phyloP scores from a whole-genome alignment of 2,329 filamentous ascomycete species.

The Aureobasidium pullulans region DNA sequence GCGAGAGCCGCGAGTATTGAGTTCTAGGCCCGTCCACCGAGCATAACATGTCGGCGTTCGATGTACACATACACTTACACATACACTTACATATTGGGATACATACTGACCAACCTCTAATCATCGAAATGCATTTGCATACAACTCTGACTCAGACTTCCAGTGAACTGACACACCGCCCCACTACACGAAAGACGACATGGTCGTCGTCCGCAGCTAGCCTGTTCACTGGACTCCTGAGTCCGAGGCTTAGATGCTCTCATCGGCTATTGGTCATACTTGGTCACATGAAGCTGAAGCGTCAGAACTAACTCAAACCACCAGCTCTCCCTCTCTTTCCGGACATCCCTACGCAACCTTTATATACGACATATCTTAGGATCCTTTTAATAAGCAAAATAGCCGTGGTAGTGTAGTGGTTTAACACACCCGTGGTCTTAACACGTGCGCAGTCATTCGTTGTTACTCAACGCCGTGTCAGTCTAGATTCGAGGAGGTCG shows the following conservation, averaged over 20 bases:
- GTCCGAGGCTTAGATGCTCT: no score
- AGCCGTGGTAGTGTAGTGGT: slow-evolving; percentile 4
- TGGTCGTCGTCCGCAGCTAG: not conserved
- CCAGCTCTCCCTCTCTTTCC: not conserved
- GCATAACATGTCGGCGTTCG: not conserved
- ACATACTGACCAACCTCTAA: not conserved
- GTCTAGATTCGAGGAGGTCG: not conserved
- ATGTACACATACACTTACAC: not conserved
- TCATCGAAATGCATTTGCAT: not conserved
- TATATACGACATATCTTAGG: not conserved
- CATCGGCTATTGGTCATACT: not conserved
- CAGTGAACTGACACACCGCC: not conserved
- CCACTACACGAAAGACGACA: no score
- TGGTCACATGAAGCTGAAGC: no score
- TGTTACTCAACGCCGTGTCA: not conserved
- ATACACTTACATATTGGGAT: not conserved
- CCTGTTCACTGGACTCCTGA: not conserved
- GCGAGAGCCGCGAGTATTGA: slow-evolving; percentile 64
- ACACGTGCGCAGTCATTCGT: no score
- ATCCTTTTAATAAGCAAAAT: not conserved
- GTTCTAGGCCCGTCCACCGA: not conserved
- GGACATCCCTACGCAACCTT: not conserved
- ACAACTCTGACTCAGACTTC: not conserved
- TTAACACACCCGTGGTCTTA: not conserved
- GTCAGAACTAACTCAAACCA: not conserved